Conservation (phyloP, 106 monocot genomes). For the Chionographis japonica region DNA sequence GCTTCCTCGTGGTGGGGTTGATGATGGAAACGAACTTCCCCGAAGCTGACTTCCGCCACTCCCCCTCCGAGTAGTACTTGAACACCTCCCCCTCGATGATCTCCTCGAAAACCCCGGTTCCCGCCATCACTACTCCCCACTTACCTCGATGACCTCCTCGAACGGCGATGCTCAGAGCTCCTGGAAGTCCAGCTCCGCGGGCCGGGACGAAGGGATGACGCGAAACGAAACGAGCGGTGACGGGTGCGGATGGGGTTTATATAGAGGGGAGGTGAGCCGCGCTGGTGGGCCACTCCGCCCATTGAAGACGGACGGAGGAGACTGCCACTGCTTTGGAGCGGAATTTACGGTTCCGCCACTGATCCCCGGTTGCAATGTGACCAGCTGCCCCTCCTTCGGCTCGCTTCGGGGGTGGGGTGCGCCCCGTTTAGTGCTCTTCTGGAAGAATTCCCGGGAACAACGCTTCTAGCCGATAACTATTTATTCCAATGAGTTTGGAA, state of each 20-base stretch:
- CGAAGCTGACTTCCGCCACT: constrained; percentile 75
- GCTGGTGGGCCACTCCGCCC: neutral
- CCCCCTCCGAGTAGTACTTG: constrained; percentile 87
- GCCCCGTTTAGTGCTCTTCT: too few relatives aligned
- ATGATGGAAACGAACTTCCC: constrained; percentile 86
- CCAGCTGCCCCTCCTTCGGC: too few relatives aligned
- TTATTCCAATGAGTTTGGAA: too few relatives aligned
- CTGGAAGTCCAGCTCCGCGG: neutral
- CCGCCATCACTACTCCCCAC: constrained; percentile 31
- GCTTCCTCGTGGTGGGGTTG: constrained; percentile 78
- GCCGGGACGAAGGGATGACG: neutral
- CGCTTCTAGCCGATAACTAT: too few relatives aligned
- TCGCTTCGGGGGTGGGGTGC: too few relatives aligned
- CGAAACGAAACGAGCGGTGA: neutral
- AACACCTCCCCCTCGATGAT: constrained; percentile 87
- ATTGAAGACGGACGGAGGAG: neutral
- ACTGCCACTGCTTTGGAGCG: too few relatives aligned
- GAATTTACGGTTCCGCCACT: too few relatives aligned
- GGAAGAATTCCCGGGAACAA: too few relatives aligned
- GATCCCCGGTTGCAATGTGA: too few relatives aligned
- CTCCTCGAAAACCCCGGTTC: constrained; percentile 67
- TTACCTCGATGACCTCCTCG: neutral
- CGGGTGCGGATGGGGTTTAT: constrained; percentile 6
- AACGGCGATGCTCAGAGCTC: neutral
- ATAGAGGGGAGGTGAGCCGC: constrained; percentile 11